Evolutionary conservation across 345 rosid species (phyloP), one percentile per base, ranked within the genome.

Genomic region (Rhizophora apiculata): DNA sequence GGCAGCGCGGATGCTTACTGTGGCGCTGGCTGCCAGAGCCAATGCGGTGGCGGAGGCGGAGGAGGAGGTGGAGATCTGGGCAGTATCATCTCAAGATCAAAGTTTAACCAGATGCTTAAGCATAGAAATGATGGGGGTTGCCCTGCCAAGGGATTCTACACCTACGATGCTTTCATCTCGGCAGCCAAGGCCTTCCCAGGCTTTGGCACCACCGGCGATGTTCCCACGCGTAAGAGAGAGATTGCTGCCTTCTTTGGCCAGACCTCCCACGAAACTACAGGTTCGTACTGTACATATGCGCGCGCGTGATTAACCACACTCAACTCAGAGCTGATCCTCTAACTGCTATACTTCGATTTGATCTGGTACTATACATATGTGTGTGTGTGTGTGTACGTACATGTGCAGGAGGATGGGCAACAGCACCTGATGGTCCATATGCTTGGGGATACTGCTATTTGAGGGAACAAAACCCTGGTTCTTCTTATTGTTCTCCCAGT

Each of bases 381-480:
- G 8, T 34, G 4, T 32, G 36, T 32, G 5, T 32, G 37, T 36
- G 5, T 36, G 57, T 22, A 29, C 26, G 32, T 31, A 2, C 19
- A 4, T 19, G 20, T 31, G 30, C 16, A 69, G 72, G 72, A 15
- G 72, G 65, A 20, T 60, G 65, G 72, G 24, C 18, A 27, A 31
- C 31, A 48, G 72, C 72, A 60, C 65, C 72, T 1, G 69, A 72
- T 20, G 63, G 69, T 22, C 63, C 86, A 19, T 89, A 84, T 62
- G 79, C 96, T 1, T 85, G 92, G 92, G 92, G 90, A 18, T 76
- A 85, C n/a, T 89, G 92, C 80, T 82, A 43, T 62, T 61, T 79
- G 24, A 80, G 62, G 65, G 92, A 89, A 70, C 78, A 78, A 60
- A 84, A 77, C 60, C 84, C 88, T 13, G 70, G 78, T 36, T 70